A percentile compares a stretch with the other conserved stretches of the same genome.
Conservation (phyloP, 371 early-diverging fungal species). For the Parasitella parasitica region DNA sequence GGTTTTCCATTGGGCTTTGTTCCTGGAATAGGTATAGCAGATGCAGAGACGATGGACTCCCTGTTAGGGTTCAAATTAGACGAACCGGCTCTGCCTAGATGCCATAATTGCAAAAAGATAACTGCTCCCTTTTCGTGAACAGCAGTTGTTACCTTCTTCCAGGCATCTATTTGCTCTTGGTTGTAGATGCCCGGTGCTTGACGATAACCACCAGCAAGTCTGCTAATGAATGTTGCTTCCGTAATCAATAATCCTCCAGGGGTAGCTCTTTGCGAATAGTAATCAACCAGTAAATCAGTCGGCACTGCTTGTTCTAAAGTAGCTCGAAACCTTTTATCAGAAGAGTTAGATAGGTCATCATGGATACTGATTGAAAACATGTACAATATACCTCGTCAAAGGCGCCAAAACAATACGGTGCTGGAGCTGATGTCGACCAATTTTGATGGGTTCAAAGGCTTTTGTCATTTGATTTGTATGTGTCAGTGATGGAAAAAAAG, state of each 20-base stretch:
- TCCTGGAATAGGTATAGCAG: constrained; percentile 11
- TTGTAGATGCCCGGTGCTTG: constrained; percentile 45
- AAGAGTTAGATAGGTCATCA: too few relatives aligned
- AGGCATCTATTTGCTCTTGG: constrained; percentile 47
- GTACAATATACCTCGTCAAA: constrained; percentile 46
- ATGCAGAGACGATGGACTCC: constrained; percentile 11
- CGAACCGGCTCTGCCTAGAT: constrained; percentile 28
- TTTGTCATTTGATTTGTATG: not conserved
- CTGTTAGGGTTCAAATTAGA: constrained; percentile 4
- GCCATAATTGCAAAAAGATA: constrained; percentile 64
- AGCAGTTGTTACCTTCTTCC: constrained; percentile 57
- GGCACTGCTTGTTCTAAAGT: constrained; percentile 33
- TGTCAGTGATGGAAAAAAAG: not conserved
- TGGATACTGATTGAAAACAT: too few relatives aligned
- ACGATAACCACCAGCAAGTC: constrained; percentile 36
- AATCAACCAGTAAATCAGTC: constrained; percentile 43
- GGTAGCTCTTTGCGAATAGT: constrained; percentile 61
- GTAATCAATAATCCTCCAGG: constrained; percentile 57
- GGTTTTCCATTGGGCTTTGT: not conserved
- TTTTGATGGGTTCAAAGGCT: constrained; percentile 28
- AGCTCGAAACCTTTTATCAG: constrained; percentile 46
- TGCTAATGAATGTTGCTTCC: constrained; percentile 53
- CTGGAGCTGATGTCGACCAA: constrained; percentile 28
- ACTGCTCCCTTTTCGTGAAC: constrained; percentile 58
- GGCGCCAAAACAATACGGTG: constrained; percentile 62